Evolutionary conservation across 768 basidiomycete genomes (phyloP).

Genomic region (Porphyrellus cyaneotinctus): DNA sequence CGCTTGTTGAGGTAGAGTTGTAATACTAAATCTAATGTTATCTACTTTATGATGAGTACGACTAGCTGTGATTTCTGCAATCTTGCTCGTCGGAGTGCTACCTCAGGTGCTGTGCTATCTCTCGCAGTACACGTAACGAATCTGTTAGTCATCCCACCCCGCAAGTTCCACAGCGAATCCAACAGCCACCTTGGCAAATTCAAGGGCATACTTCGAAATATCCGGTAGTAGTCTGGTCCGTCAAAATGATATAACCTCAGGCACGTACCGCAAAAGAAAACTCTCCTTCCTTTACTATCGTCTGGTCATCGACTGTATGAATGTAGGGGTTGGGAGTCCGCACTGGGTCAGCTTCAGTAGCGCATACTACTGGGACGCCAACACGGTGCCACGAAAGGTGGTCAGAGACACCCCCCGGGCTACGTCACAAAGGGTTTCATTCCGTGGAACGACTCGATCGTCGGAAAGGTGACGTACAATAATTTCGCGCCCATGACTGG

Average conservation of each 20-base stretch:
- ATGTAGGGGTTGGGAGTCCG: constrained; percentile 40
- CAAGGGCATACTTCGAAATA: constrained; percentile 41
- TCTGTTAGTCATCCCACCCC: constrained; percentile 19
- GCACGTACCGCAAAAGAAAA: constrained; percentile 37
- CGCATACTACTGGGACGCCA: constrained; percentile 40
- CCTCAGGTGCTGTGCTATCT: no score
- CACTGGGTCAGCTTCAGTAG: constrained; percentile 41
- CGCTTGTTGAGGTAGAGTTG: no score
- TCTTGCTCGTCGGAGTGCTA: no score
- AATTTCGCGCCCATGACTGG: constrained; percentile 13
- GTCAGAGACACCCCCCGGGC: constrained; percentile 41
- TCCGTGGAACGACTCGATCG: neutral
- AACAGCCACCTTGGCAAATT: constrained; percentile 58
- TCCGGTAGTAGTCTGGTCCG: neutral
- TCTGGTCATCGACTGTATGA: constrained; percentile 32
- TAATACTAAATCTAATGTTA: no score
- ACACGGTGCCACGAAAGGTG: constrained; percentile 45
- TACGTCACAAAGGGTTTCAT: no score
- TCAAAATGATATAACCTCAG: neutral
- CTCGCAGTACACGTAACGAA: no score
- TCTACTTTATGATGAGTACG: no score
- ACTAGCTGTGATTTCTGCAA: no score
- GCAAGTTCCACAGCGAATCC: constrained; percentile 54
- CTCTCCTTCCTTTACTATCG: constrained; percentile 33
- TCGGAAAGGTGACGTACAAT: constrained; percentile 29